Evolutionary conservation across 1,139 yeast genomes (phyloP), one percentile per base, ranked within the genome.

Genomic region (Pichia sp.): DNA sequence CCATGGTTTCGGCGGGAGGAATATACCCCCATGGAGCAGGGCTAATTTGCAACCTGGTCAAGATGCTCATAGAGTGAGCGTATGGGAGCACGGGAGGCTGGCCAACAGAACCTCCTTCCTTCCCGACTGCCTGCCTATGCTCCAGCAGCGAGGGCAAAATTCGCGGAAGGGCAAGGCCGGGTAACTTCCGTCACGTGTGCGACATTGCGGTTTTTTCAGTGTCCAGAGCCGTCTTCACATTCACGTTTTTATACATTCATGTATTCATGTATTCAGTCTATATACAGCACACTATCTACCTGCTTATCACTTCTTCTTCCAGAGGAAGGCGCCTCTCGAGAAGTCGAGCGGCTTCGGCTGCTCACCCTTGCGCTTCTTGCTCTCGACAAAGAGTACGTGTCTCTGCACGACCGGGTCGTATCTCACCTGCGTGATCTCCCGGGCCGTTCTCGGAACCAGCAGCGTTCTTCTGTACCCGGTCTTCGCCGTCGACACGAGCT

Each of bases 321-420:
- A 69, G 36, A 60, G 60, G 55, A 68, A 69, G 5, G 71, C 68
- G 33, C 83, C 81, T 70, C 90, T 79, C 33, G 78, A 72, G 68
- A 78, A 86, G 65, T 82, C 87, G 61, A 81, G 71, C 40, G 87
- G 83, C 51, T 78, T 79, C 63, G 84, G 91, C 6, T 90, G 85
- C 44, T 87, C 83, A 65, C 77, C 80, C 66, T 84, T 83, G 72
- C 99, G 83, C 78, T 89, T 90, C 71, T 88, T 87, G 56, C 87
- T 82, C 71, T 93, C 99, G 34, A 84, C 82, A 75, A 93, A 93
- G 61, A 93, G 76, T 54, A 95, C 96, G 73, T 91, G 97, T 61
- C 87, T 78, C 66, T 82, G 77, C 14, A 82, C 90, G 56, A 79
- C 66, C 10, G 98, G 98, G 69, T 93, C 99, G 69, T 93, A 93